phyloP scores from a whole-genome alignment of 1,284 basidiomycete species.

The Clitocybe nebularis region DNA sequence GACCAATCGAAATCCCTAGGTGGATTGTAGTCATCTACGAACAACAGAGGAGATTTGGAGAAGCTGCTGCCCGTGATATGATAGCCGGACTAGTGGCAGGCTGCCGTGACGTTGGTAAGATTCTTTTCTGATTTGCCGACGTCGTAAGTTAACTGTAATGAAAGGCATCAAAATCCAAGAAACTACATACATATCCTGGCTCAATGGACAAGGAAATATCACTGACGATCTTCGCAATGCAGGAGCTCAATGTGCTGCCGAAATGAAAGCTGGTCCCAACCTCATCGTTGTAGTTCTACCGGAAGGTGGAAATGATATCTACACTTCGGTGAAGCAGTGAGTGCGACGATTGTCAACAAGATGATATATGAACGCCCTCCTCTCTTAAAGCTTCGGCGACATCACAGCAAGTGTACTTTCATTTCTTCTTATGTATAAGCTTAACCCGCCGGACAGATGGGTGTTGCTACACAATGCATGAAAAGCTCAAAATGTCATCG shows the following conservation, averaged over 20 bases:
- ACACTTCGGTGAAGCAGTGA: constrained; percentile 72
- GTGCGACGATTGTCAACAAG: constrained; percentile 23
- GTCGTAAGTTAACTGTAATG: neutral
- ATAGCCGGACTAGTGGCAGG: constrained; percentile 42
- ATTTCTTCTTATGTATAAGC: neutral
- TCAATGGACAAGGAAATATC: constrained; percentile 52
- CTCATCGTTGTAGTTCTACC: constrained; percentile 70
- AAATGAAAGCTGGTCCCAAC: constrained; percentile 38
- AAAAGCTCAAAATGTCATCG: constrained; percentile 57
- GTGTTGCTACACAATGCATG: constrained; percentile 73
- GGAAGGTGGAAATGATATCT: constrained; percentile 69
- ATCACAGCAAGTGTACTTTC: constrained; percentile 43
- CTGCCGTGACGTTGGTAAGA: constrained; percentile 55
- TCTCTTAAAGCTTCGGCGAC: constrained; percentile 59
- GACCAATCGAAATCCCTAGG: constrained; percentile 42
- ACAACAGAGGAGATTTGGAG: constrained; percentile 46
- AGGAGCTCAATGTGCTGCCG: constrained; percentile 38
- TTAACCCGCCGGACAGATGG: constrained; percentile 45
- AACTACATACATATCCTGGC: constrained; percentile 43
- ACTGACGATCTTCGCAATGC: constrained; percentile 43
- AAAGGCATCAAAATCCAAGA: constrained; percentile 48
- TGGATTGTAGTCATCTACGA: constrained; percentile 70
- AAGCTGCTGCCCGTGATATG: constrained; percentile 43
- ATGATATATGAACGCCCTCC: constrained; percentile 9
- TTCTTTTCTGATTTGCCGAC: neutral